phyloP scores from a whole-genome alignment of 1,284 basidiomycete species.

The Lentinula novae-zelandiae region DNA sequence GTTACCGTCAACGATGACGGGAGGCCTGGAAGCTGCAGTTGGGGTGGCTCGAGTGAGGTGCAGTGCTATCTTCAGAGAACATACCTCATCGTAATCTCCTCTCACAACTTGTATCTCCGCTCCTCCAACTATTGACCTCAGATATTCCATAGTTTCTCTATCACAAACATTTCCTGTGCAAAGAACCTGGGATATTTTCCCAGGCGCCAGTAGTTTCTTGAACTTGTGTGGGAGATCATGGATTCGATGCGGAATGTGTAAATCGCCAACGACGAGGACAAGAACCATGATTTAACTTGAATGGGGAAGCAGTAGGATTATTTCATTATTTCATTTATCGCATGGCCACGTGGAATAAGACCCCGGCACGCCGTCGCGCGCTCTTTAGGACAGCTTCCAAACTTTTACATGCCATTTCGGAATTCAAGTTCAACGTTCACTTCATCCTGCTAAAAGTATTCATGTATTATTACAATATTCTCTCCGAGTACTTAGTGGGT shows the following conservation, averaged over 20 bases:
- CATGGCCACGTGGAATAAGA: no score
- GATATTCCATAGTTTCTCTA: slow-evolving; percentile 94
- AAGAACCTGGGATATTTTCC: slow-evolving; percentile 97
- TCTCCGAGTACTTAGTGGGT: no score
- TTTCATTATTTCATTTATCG: no score
- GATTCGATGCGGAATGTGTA: slow-evolving; percentile 86
- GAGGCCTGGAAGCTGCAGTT: not conserved
- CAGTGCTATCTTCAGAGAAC: slow-evolving; percentile 15
- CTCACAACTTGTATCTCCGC: slow-evolving; percentile 88
- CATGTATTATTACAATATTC: no score
- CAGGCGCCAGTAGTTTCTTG: slow-evolving; percentile 94
- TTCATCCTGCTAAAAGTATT: no score
- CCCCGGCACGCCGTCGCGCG: no score
- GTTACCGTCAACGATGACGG: not conserved
- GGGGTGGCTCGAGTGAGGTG: not conserved
- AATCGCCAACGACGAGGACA: slow-evolving; percentile 91
- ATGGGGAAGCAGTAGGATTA: not conserved
- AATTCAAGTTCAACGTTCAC: no score
- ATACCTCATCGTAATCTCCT: slow-evolving; percentile 95
- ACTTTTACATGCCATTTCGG: no score
- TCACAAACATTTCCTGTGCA: slow-evolving; percentile 99
- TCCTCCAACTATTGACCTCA: slow-evolving; percentile 73
- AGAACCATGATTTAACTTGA: slow-evolving; percentile 56
- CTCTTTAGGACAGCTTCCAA: no score
- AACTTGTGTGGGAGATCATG: slow-evolving; percentile 96